These are phyloP conservation scores for Leishmania guyanensis DNA, from an alignment of 208 protist species.

Conservation along the genomic window DNA sequence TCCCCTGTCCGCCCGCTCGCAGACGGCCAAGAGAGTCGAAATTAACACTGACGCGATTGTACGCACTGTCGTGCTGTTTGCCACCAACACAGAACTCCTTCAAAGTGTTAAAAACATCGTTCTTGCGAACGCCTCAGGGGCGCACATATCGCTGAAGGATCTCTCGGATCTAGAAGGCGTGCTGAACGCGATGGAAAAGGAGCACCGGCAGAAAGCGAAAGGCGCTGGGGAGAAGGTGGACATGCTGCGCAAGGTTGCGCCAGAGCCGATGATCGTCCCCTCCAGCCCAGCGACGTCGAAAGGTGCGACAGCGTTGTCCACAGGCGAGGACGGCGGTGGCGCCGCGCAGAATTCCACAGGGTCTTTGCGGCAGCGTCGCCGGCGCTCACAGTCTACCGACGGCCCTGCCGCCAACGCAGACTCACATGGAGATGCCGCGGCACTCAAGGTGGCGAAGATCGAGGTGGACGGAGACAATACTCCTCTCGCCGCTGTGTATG, in stretches of 20 bases:
- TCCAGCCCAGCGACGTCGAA: background rate
- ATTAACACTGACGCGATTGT: slow-evolving; percentile 58
- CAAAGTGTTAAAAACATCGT: slow-evolving; percentile 43
- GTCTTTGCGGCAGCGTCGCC: slow-evolving; percentile 4
- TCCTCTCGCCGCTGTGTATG: background rate
- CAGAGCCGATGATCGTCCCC: slow-evolving; percentile 16
- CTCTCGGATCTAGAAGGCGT: slow-evolving; percentile 48
- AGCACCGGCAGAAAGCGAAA: slow-evolving; percentile 45
- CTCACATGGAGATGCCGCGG: background rate
- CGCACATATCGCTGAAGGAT: slow-evolving; percentile 38
- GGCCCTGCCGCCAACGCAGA: background rate
- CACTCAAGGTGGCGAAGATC: slow-evolving; percentile 10
- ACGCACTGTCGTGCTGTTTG: slow-evolving; percentile 50
- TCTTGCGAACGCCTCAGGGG: slow-evolving; percentile 12
- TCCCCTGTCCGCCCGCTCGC: slow-evolving; percentile 52
- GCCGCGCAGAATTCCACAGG: background rate
- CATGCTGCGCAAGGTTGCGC: slow-evolving; percentile 54
- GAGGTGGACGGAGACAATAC: background rate
- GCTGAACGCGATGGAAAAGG: slow-evolving; percentile 47
- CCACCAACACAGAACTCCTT: slow-evolving; percentile 23
- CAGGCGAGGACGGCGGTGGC: background rate
- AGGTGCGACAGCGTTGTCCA: too few species aligned
- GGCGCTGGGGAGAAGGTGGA: slow-evolving; percentile 56
- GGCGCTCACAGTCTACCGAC: slow-evolving; percentile 8
- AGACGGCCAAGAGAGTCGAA: slow-evolving; percentile 34